Evolutionary conservation across 371 early-diverging fungal species (phyloP), one percentile per base, ranked within the genome.

Genomic region (Umbelopsis sp.): DNA sequence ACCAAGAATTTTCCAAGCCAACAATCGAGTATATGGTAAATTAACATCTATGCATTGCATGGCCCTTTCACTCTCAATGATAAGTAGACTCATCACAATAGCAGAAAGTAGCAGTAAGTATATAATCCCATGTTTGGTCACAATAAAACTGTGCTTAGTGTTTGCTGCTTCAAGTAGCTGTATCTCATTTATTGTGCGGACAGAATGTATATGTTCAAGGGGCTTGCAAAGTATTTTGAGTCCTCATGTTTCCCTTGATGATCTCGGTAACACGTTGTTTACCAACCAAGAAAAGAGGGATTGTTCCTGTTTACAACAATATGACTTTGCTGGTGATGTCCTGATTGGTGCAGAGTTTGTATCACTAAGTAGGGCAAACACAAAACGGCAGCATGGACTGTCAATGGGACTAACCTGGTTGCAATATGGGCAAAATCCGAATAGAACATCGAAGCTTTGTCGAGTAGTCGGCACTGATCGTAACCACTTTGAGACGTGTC

Each of bases 391-490:
- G 22, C 2, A 38, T 65, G 41, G 12, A 1, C 37, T 24, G 38
- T 22, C 37, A 14, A 44, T 38, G 22, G 32, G n/a, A 50, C 57
- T 69, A 75, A 82, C 82, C 74, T 82, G 77, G 44, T 63, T 75
- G 53, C 82, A 82, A 57, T 82, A 82, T 38, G 82, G 82, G 51
- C 82, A 82, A 48, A 72, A 68, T 9, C 82, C 82, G 70, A 82
- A 82, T 37, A 82, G 51, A 4, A 82, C 65, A 62, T 80, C 76
- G 65, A 82, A 80, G 41, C 77, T 80, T 46, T 74, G 71, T 6
- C 71, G 70, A 5, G 80, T 78, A 1, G 37, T 70, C 41, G 80
- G 80, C 37, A 78, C 76, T 0, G 77, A 74, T 41, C 79, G 71
- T 9, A 82, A 45, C 82, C 82, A 82, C 75, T 81, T 45, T 9